phyloP scores from a whole-genome alignment of 2,329 filamentous ascomycete species.

The Neoascochyta sp. region DNA sequence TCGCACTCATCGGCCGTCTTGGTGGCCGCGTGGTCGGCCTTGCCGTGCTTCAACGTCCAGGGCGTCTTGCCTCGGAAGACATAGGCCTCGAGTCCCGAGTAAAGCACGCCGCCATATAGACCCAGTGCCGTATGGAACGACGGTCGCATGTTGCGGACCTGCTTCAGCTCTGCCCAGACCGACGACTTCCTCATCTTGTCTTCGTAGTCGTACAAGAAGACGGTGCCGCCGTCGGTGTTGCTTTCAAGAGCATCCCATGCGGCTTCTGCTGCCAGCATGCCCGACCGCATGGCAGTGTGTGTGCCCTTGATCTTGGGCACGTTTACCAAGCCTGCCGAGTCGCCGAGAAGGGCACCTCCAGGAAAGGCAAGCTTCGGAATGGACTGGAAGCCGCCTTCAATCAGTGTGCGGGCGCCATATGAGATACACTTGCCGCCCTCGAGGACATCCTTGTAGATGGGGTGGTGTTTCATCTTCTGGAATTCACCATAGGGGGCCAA shows the following conservation, averaged over 20 bases:
- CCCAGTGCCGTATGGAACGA: slow-evolving; percentile 88
- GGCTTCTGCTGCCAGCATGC: slow-evolving; percentile 92
- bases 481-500: slow-evolving; percentile 93
- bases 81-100: slow-evolving; percentile 90
- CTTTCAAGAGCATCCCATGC: slow-evolving; percentile 69
- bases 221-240: slow-evolving; percentile 59
- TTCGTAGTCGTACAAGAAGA: slow-evolving; percentile 95
- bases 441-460: slow-evolving; percentile 80
- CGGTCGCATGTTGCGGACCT: slow-evolving; percentile 96
- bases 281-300: slow-evolving; percentile 95
- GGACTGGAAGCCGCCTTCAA: slow-evolving; percentile 95
- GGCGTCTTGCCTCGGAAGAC: slow-evolving; percentile 79
- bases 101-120: slow-evolving; percentile 82
- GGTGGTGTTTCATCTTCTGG: slow-evolving; percentile 97
- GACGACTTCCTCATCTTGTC: slow-evolving; percentile 76
- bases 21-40: slow-evolving; percentile 73
- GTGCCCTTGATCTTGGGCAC: slow-evolving; percentile 98
- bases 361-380: slow-evolving; percentile 97
- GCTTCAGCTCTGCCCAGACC: slow-evolving; percentile 91
- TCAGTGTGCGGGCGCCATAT: slow-evolving; percentile 85
- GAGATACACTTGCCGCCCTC: slow-evolving; percentile 97
- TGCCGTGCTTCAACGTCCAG: slow-evolving; percentile 87
- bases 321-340: slow-evolving; percentile 95
- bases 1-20: slow-evolving; percentile 72
- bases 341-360: slow-evolving; percentile 89